Conservation (phyloP, 1,284 basidiomycete genomes). For the Xerocomus nothofagi region DNA sequence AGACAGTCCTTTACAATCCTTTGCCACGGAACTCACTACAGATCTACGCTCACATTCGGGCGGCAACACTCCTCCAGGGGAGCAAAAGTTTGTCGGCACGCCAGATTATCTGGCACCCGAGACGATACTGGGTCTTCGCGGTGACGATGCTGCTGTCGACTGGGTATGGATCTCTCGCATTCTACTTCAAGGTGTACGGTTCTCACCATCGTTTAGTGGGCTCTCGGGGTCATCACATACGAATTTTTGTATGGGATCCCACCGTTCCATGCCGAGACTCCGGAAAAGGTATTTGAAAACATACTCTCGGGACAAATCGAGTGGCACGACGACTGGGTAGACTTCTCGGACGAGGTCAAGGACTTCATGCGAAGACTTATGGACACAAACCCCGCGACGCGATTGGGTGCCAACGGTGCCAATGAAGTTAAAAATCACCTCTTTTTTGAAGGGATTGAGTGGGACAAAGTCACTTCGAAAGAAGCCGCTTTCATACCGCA, state of each 20-base stretch:
- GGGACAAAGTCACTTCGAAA: conserved; percentile 85
- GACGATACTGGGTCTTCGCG: conserved; percentile 93
- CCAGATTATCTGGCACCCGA: conserved; percentile 97
- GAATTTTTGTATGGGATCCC: conserved; percentile 98
- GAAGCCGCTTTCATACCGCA: conserved; percentile 97
- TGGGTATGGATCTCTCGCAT: conserved; percentile 66
- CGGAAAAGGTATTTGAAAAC: conserved; percentile 98
- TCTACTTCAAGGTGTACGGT: conserved; percentile 5
- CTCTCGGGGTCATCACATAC: conserved; percentile 96
- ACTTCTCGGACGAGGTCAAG: conserved; percentile 83
- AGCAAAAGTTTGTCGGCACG: conserved; percentile 93
- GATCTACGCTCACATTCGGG: conserved; percentile 70
- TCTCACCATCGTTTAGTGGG: conserved; percentile 66
- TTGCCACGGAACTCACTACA: conserved; percentile 77
- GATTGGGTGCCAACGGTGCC: conserved; percentile 87
- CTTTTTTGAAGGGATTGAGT: conserved; percentile 90
- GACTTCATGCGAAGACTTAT: conserved; percentile 92
- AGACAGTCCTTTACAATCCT: conserved; percentile 79
- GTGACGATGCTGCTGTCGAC: conserved; percentile 95
- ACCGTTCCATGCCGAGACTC: conserved; percentile 96
- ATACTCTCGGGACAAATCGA: conserved; percentile 95
- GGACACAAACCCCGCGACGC: conserved; percentile 76
- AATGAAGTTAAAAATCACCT: conserved; percentile 93
- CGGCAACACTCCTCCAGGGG: conserved; percentile 71
- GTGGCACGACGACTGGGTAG: conserved; percentile 93